phyloP scores from a whole-genome alignment of 805 yeast genomes.

The Saccharomycopsis fermentans region DNA sequence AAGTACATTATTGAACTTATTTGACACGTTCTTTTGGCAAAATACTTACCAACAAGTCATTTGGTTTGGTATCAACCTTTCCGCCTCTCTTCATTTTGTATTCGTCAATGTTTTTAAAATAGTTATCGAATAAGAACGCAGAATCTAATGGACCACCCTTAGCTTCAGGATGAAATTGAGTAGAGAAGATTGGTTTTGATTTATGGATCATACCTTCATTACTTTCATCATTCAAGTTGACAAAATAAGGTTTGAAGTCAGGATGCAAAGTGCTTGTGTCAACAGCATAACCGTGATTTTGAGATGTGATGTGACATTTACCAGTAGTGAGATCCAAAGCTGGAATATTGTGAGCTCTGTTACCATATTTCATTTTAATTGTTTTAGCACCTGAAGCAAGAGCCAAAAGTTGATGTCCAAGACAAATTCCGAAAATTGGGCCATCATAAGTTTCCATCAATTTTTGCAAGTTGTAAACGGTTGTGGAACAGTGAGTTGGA shows the following conservation, averaged over 20 bases:
- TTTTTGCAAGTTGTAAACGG: conserved; percentile 63
- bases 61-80: conserved; percentile 30
- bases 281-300: conserved; percentile 97
- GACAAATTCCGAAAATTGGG: conserved; percentile 95
- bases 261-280: conserved; percentile 65
- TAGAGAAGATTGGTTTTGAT: conserved; percentile 82
- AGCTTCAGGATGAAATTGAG: conserved; percentile 99
- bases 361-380: conserved; percentile 89
- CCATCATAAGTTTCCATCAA: conserved; percentile 60
- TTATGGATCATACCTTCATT: conserved; percentile 96
- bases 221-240: conserved; percentile 89
- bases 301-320: conserved; percentile 95
- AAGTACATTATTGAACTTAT: conserved; percentile 20
- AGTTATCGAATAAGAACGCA: conserved; percentile 81
- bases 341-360: conserved; percentile 98
- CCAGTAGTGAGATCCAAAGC: conserved; percentile 85
- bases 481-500: conserved; percentile 80
- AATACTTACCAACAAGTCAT: conserved; percentile 46
- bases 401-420: conserved; percentile 95
- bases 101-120: conserved; percentile 55
- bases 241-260: conserved; percentile 79
- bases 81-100: conserved; percentile 38
- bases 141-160: conserved; percentile 98
- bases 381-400: conserved; percentile 93
- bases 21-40: conserved; percentile 57